Base-by-base conservation (phyloP, 441 rosid species). In the Hura crepitans region DNA sequence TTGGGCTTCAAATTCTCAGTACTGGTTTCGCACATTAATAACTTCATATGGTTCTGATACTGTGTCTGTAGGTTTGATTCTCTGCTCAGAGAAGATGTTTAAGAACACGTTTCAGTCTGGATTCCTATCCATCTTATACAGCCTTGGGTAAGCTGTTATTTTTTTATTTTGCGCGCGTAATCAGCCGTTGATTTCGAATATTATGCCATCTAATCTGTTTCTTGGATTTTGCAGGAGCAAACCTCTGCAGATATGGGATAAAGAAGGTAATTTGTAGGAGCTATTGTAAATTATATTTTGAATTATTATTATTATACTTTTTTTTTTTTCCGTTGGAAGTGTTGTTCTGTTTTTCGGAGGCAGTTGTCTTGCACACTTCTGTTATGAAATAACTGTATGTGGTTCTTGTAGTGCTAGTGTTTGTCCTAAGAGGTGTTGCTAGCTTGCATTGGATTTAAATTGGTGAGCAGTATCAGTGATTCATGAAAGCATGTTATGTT, bases 61-160 rank as follows among this genome's bases (percentile, higher is more conserved):
- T 31, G 31, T 57, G 3, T 31, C 33, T 59, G 66, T 62, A 70
- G 75, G 31, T 50, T 10, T 7, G 25, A 25, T 49, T 57, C 25
- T 14, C 54, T 13, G 18, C 28, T 28, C 22, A 18, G 27, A 39
- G 45, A 75, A 79, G 73, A 93, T 91, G 98, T 93, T 93, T 72
- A 93, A 86, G 83, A 93, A 93, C 88, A 91, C 97, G 50, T 93
- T 93, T 83, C 96, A 93, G 77, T 93, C 98, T 63, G 98, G 97
- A 71, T 91, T 93, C 71, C 80, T 93, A 17, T 93, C 98, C 59
- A 91, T 93, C 75, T 61, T 93, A 35, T 93, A 93, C 85, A 91
- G 97, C 77, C 90, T 94, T 31, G 98, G 98, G 97, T 89, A 75
- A 46, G 66, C 59, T 31, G 39, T 20, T 59, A 10, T 17, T 22